Base-by-base conservation (phyloP, 2,329 filamentous ascomycete genomes). In the Fusarium verticillioides region DNA sequence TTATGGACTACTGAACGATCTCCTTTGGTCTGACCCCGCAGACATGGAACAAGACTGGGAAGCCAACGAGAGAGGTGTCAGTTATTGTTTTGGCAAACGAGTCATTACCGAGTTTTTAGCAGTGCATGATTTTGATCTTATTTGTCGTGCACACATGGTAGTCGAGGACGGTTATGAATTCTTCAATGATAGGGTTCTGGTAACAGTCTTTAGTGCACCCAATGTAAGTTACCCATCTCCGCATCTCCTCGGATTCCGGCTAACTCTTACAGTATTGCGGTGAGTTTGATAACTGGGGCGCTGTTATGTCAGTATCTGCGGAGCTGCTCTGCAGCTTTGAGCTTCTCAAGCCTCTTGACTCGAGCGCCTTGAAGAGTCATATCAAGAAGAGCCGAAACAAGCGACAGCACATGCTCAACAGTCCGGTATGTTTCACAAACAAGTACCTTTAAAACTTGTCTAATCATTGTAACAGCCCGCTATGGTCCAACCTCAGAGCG, bases 41-140 rank as follows among this genome's bases (percentile, higher is more conserved):
- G 96, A 99, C 74, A 98, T 98, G 94, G 95, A 98, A 72, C 92
- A 93, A 76, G 96, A 98, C 78, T 99, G 96, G 96, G 96, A 98
- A 81, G 94, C 95, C 23, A 99, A 98, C 74, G 96, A 99, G 82
- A 87, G 96, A 80, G 96, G 96, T 58, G 96, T 99, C 54, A 98
- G 95, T 81, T 99, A 98, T 82, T 98, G 96, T 81, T 99, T 99
- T 80, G 96, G 96, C 53, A 98, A 98, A 83, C 96, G 97, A 79
- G 96, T 99, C 74, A 98, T 99, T 71, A 95, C 95, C 82, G 95
- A 98, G 78, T 99, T 99, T 81, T 85, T 99, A 73, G 92, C 95
- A 67, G 91, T 93, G 63, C 96, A 99, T 81, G 96, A 99, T 83
- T 98, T 99, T 81, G 96, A 99, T 82, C 86, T 99, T 57, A 96